These are phyloP conservation scores for Mrakia blollopis DNA, from an alignment of 768 basidiomycete species.

Conservation along the genomic window DNA sequence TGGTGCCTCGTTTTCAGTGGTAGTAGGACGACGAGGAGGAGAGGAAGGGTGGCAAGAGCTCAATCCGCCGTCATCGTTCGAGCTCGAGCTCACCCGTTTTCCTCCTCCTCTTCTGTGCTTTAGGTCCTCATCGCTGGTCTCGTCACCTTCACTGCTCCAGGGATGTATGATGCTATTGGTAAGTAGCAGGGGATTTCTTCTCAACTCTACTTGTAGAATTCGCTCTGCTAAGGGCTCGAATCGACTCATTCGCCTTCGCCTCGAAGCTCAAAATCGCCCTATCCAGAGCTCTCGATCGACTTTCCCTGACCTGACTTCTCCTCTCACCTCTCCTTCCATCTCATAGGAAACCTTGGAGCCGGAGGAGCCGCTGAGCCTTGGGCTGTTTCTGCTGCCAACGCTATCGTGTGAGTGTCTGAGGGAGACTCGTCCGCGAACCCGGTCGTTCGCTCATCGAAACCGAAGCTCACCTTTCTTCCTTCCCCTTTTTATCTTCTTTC, in stretches of 20 bases:
- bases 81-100: neutral
- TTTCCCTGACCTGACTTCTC: too few relatives aligned
- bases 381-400: constrained; percentile 21
- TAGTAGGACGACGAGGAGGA: neutral
- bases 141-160: constrained; percentile 16
- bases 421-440: neutral
- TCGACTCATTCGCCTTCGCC: too few relatives aligned
- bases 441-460: too few relatives aligned
- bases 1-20: too few relatives aligned
- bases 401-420: neutral
- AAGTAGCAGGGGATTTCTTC: too few relatives aligned
- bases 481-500: neutral
- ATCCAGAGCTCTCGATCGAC: too few relatives aligned
- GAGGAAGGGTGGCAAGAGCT: neutral
- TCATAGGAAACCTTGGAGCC: constrained; percentile 17
- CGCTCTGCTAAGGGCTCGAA: too few relatives aligned
- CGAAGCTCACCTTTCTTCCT: neutral
- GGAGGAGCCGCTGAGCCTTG: constrained; percentile 30
- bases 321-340: too few relatives aligned
- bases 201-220: too few relatives aligned
- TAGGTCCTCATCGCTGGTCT: constrained; percentile 13
- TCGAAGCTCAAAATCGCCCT: too few relatives aligned
- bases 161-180: constrained; percentile 18
- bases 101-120: neutral
- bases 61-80: neutral